A percentile compares a stretch with the other conserved stretches of the same genome.
phyloP scores from a whole-genome alignment of 2,329 filamentous ascomycete species.

The Diaporthe humulicola region DNA sequence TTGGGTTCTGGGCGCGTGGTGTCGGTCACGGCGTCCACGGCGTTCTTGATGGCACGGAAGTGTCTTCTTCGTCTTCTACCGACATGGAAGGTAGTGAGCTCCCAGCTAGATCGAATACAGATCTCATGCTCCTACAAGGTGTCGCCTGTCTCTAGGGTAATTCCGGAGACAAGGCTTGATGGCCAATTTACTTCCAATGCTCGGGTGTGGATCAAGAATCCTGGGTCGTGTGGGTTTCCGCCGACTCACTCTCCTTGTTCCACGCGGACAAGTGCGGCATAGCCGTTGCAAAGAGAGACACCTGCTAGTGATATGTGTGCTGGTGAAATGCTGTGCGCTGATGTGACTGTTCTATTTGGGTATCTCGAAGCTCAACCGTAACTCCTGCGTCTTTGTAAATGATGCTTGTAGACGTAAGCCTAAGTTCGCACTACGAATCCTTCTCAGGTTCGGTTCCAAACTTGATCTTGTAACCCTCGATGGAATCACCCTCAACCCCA shows the following conservation, averaged over 20 bases:
- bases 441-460: slow-evolving; percentile 46
- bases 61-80: slow-evolving; percentile 43
- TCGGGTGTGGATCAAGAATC: slow-evolving; percentile 17
- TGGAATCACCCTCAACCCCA: slow-evolving; percentile 51
- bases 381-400: slow-evolving; percentile 29
- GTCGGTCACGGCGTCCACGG: slow-evolving; percentile 60
- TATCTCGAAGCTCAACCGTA: slow-evolving; percentile 37
- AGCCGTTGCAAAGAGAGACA: slow-evolving; percentile 10
- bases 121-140: slow-evolving; percentile 78
- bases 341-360: slow-evolving; percentile 22
- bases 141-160: slow-evolving; percentile 81
- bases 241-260: neutral
- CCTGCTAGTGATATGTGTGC: slow-evolving; percentile 16
- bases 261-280: neutral
- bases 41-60: slow-evolving; percentile 51
- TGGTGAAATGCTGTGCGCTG: slow-evolving; percentile 11
- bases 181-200: slow-evolving; percentile 71
- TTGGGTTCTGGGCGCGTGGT: slow-evolving; percentile 56
- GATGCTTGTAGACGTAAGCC: slow-evolving; percentile 14
- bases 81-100: slow-evolving; percentile 68
- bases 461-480: slow-evolving; percentile 66
- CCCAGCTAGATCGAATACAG: slow-evolving; percentile 71
- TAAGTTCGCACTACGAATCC: neutral
- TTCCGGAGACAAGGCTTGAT: slow-evolving; percentile 88
- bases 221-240: slow-evolving; percentile 23